Evolutionary conservation across 768 basidiomycete species (phyloP).

Genomic region (Lactifluus hygrophoroides): DNA sequence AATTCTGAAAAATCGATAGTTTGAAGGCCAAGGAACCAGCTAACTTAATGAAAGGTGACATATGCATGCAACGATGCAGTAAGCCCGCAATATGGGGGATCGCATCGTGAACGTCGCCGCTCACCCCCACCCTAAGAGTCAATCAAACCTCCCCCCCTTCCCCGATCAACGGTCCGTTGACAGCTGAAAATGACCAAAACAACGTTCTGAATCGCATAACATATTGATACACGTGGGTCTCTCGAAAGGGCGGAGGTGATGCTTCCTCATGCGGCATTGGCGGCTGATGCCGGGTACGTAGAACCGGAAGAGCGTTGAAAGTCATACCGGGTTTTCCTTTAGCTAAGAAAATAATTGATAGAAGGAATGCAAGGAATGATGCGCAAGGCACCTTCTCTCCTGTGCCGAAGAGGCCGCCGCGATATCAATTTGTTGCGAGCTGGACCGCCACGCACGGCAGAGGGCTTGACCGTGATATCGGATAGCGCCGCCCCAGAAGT

Average conservation of each 20-base stretch:
- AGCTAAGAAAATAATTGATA: background rate
- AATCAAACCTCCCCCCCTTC: background rate
- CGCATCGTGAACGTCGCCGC: background rate
- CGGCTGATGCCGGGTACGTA: background rate
- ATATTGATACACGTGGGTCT: background rate
- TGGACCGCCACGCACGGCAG: background rate
- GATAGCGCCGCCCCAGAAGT: background rate
- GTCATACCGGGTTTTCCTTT: background rate
- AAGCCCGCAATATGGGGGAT: too few species aligned
- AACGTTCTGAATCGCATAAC: too few species aligned
- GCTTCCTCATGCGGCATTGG: background rate
- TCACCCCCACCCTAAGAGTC: background rate
- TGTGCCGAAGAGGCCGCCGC: background rate
- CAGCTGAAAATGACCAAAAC: background rate
- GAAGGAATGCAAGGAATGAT: background rate
- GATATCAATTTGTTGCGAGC: background rate
- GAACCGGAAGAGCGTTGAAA: background rate
- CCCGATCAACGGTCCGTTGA: background rate
- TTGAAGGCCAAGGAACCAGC: too few species aligned
- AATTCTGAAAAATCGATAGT: background rate
- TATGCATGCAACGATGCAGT: background rate
- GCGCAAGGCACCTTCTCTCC: background rate
- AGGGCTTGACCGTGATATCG: background rate
- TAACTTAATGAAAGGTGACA: too few species aligned
- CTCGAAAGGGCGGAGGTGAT: background rate